These are phyloP conservation scores for Gossypium turneri DNA, from an alignment of 345 rosid species.

Conservation along the genomic window DNA sequence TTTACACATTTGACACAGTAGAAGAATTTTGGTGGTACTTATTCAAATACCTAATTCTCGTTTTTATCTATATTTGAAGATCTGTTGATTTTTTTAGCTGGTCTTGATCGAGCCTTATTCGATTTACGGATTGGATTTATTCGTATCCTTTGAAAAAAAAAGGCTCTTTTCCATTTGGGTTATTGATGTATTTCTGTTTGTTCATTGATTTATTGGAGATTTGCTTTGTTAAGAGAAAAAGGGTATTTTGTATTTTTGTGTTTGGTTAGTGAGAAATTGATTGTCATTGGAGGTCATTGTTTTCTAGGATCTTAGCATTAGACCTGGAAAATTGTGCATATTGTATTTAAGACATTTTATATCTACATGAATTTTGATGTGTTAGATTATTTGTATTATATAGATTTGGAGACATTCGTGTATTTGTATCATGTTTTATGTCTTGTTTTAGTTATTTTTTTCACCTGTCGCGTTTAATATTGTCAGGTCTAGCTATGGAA, in stretches of 20 bases:
- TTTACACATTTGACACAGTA: conserved; percentile 82
- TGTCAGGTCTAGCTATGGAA: neutral
- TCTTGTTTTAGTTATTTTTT: neutral
- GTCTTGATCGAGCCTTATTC: neutral
- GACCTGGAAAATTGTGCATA: too few relatives aligned
- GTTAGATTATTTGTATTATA: neutral
- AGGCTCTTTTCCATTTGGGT: neutral
- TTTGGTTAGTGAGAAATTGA: neutral
- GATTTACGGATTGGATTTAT: neutral
- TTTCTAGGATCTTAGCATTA: neutral
- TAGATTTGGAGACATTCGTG: neutral
- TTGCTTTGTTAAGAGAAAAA: neutral
- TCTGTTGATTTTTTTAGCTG: neutral
- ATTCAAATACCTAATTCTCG: conserved; percentile 7
- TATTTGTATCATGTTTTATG: neutral
- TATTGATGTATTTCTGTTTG: neutral
- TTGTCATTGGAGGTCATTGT: neutral
- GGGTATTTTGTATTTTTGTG: neutral
- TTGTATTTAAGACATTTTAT: too few relatives aligned
- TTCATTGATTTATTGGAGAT: neutral
- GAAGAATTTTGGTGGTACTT: conserved; percentile 93
- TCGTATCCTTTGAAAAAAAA: too few relatives aligned
- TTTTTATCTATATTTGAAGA: neutral
- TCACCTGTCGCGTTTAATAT: neutral
- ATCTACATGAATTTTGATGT: neutral